phyloP scores from a whole-genome alignment of 2,329 filamentous ascomycete genomes.

The Triangularia setosa region DNA sequence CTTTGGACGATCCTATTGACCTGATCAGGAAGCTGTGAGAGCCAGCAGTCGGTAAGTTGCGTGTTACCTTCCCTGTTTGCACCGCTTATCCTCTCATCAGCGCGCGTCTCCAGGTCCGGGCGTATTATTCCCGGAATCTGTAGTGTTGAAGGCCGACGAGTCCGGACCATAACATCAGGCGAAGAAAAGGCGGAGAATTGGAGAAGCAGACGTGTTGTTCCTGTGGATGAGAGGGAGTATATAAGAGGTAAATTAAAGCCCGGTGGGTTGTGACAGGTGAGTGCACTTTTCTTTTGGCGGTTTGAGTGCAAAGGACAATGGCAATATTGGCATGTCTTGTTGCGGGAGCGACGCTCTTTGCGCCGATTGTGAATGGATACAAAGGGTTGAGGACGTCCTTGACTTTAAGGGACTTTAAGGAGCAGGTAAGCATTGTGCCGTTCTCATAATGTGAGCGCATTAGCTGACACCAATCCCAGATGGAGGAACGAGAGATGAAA shows the following conservation, averaged over 20 bases:
- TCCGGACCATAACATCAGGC: not conserved
- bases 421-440: constrained; percentile 11
- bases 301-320: not conserved
- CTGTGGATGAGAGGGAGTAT: not conserved
- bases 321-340: constrained; percentile 2
- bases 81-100: not conserved
- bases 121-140: not conserved
- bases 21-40: not conserved
- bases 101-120: not conserved
- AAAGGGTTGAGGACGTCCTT: constrained; percentile 19
- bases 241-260: not conserved
- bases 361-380: constrained; percentile 9
- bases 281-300: not conserved
- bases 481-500: constrained; percentile 4
- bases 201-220: not conserved
- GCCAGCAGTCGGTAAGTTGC: not conserved
- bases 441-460: too few relatives aligned
- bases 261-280: not conserved
- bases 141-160: not conserved
- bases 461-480: constrained; percentile 8
- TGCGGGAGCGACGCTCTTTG: constrained; percentile 3
- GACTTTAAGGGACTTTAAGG: constrained; percentile 18
- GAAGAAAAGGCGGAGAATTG: not conserved
- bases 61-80: not conserved
- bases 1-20: not conserved